Evolutionary conservation across 495 filamentous ascomycete genomes (phyloP), one percentile per base, ranked within the genome.

Genomic region (Penicillium mononematosum): DNA sequence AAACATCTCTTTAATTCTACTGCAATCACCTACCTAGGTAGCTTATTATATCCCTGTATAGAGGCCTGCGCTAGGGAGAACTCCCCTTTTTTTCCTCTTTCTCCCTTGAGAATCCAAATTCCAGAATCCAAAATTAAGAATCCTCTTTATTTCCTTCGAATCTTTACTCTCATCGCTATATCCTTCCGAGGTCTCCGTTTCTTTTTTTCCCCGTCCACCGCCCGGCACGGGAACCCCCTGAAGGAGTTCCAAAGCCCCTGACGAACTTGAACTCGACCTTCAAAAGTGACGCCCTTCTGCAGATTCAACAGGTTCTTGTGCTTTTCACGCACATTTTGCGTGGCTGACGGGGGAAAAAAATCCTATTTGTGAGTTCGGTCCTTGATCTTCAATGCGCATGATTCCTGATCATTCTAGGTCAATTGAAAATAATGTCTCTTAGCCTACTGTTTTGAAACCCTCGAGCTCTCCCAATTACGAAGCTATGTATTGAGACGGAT

Each of bases 351-450:
- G 7, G 1, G 9, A 32, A 32, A 10, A 44, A 25, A 46, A 17
- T 9, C 44, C 17, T n/a, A 50, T 11, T 29, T 29, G 48, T 58
- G 32, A 55, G 53, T 38, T 22, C 39, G 14, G 14, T 9, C 7
- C 20, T 6, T 45, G 11, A 45, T 20, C 20, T n/a, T 27, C n/a
- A 20, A 16, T 54, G 29, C 29, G 41, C 24, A 45, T 36, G 25
- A 16, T 47, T 36, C 45, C 53, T 55, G 32, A 55, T 39, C 6
- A 27, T 45, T 25, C 22, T 25, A 61, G 59, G 27, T 43, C 58
- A 61, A 61, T 58, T 66, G 63, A 57, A 1, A 45, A 53, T 29
- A 7, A 64, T 62, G 59, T 53, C 47, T 58, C 25, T 50, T 34
- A 19, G 39, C 48, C 51, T 29, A 45, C 24, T 48, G 55, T 20